Conservation (phyloP, 345 rosid genomes). For the Camelina laxa region DNA sequence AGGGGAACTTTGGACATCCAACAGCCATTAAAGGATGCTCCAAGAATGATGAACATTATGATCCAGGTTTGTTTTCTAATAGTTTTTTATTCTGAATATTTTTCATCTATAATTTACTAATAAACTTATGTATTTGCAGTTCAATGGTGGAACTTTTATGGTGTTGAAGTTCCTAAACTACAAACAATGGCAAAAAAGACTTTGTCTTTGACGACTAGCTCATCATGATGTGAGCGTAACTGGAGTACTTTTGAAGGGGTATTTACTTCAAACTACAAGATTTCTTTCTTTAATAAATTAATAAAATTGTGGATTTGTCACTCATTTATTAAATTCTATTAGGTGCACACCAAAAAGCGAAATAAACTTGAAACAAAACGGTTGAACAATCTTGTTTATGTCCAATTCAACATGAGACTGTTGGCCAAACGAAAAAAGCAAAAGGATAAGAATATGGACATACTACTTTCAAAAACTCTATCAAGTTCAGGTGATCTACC, state of each 20-base stretch:
- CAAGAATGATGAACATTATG: not conserved
- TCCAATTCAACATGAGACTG: conserved; percentile 12
- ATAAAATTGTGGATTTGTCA: not conserved
- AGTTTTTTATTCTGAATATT: too few relatives aligned
- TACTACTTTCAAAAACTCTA: not conserved
- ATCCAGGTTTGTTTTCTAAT: too few relatives aligned
- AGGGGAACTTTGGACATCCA: not conserved
- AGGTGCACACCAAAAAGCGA: conserved; percentile 9
- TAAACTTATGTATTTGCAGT: not conserved
- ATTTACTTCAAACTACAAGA: not conserved
- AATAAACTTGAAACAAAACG: not conserved
- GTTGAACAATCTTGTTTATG: conserved; percentile 11
- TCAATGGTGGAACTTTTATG: conserved; percentile 16
- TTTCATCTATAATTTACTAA: not conserved
- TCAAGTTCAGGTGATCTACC: too few relatives aligned
- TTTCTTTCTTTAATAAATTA: too few relatives aligned
- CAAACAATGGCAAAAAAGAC: not conserved
- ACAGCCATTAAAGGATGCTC: not conserved
- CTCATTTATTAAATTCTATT: not conserved
- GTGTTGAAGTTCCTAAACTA: not conserved
- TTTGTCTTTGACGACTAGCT: conserved; percentile 18
- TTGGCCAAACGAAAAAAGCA: not conserved
- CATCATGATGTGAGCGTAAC: conserved; percentile 4
- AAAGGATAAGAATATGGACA: not conserved
- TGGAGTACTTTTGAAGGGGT: conserved; percentile 13